phyloP scores from a whole-genome alignment of 1,139 yeast genomes.

The Yamadazyma sp. region DNA sequence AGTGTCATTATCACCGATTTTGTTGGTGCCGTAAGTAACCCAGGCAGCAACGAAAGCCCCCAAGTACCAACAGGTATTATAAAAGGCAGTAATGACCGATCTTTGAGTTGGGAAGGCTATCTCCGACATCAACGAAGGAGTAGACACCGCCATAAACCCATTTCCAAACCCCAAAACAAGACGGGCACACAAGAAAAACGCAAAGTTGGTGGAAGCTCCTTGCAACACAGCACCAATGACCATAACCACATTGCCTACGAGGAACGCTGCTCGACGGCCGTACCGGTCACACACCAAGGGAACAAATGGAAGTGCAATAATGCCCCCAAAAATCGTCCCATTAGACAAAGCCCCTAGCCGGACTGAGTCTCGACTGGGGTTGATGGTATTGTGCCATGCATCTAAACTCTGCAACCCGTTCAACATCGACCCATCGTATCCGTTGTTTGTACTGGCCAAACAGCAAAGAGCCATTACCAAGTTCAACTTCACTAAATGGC shows the following conservation, averaged over 20 bases:
- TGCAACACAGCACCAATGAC: conserved; percentile 43
- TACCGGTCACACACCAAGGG: conserved; percentile 24
- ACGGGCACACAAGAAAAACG: conserved; percentile 8
- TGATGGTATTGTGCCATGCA: conserved; percentile 27
- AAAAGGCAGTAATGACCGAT: conserved; percentile 43
- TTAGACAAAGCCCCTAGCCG: conserved; percentile 46
- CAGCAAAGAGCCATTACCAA: conserved; percentile 37
- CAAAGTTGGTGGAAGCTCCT: conserved; percentile 24
- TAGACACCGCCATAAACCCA: conserved; percentile 39
- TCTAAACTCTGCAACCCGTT: conserved; percentile 50
- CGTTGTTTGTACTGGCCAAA: conserved; percentile 46
- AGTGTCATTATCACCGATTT: conserved; percentile 14
- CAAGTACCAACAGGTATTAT: conserved; percentile 50
- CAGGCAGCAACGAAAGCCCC: conserved; percentile 59
- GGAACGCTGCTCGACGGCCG: conserved; percentile 36
- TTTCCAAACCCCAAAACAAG: conserved; percentile 18
- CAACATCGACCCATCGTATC: conserved; percentile 53
- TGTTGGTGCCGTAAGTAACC: conserved; percentile 23
- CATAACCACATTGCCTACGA: conserved; percentile 25
- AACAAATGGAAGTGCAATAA: conserved; percentile 16
- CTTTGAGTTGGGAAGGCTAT: conserved; percentile 50
- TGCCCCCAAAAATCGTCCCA: conserved; percentile 1
- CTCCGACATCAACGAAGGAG: conserved; percentile 43
- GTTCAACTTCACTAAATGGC: conserved; percentile 38
- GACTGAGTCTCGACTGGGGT: conserved; percentile 35